phyloP scores from a whole-genome alignment of 176 grass and related monocot species.

The Triticum dicoccoides region DNA sequence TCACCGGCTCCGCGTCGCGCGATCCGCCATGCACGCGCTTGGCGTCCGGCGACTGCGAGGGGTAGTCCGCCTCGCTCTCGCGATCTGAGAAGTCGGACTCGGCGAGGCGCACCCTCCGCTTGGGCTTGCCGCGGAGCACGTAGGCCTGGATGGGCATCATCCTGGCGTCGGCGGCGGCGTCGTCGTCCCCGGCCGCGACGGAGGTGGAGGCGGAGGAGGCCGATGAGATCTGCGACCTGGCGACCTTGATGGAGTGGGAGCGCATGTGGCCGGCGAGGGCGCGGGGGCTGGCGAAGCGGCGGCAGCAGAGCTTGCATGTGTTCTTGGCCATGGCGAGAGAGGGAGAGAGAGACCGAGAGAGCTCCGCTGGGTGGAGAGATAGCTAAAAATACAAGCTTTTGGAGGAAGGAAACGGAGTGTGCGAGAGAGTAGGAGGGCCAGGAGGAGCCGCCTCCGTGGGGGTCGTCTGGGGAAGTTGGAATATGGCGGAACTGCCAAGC shows the following conservation, averaged over 20 bases:
- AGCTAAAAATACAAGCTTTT: constrained; percentile 43
- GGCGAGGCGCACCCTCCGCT: constrained; percentile 44
- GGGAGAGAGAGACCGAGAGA: not conserved
- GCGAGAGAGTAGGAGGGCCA: not conserved
- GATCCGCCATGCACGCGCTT: constrained; percentile 35
- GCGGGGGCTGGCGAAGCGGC: constrained; percentile 63
- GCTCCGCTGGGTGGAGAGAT: not conserved
- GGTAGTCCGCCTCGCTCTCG: constrained; percentile 60
- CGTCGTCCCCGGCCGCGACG: constrained; percentile 15
- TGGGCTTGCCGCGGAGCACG: constrained; percentile 60
- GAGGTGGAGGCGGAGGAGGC: constrained; percentile 49
- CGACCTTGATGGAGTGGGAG: constrained; percentile 50
- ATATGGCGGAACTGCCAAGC: constrained; percentile 51
- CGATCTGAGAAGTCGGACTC: constrained; percentile 65
- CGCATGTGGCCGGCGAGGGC: constrained; percentile 79
- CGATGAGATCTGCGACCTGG: constrained; percentile 46
- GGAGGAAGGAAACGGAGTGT: constrained; percentile 8
- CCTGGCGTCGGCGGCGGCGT: not conserved
- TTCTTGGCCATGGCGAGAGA: constrained; percentile 57
- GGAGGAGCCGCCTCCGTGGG: constrained; percentile 26
- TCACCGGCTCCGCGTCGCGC: constrained; percentile 46
- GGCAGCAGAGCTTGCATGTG: constrained; percentile 69
- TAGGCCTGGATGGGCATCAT: constrained; percentile 22
- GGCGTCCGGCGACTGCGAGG: constrained; percentile 6
- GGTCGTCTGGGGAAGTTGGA: constrained; percentile 28